Evolutionary conservation across 2,329 filamentous ascomycete genomes (phyloP).

Genomic region (Hawksworthiomyces lignivorus): DNA sequence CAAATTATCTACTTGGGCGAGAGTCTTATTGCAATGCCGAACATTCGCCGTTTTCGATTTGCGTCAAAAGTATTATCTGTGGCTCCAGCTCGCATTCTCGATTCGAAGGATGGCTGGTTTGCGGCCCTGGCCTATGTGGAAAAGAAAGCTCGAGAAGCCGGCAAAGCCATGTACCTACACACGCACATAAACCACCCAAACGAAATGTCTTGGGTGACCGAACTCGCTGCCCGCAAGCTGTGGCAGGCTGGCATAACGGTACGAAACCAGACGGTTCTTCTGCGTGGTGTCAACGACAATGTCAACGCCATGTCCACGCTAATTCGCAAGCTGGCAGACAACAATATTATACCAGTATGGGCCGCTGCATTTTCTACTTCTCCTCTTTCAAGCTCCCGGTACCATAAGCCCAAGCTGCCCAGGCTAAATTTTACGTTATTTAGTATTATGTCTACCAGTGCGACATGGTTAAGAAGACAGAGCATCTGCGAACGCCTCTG

Average conservation of each 20-base stretch:
- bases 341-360: constrained; percentile 48
- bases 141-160: constrained; percentile 39
- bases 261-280: constrained; percentile 52
- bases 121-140: constrained; percentile 43
- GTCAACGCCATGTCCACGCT: constrained; percentile 43
- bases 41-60: constrained; percentile 53
- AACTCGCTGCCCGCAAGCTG: constrained; percentile 41
- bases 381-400: not conserved
- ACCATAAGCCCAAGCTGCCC: too few relatives aligned
- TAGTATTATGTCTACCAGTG: constrained; percentile 59
- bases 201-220: constrained; percentile 54
- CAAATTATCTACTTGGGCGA: constrained; percentile 47
- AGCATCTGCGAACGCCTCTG: constrained; percentile 56
- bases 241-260: constrained; percentile 45
- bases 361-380: not conserved
- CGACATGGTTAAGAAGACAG: constrained; percentile 53
- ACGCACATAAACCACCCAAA: constrained; percentile 59
- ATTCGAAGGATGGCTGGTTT: constrained; percentile 45
- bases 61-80: constrained; percentile 56
- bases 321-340: constrained; percentile 46
- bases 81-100: constrained; percentile 45
- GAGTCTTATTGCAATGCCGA: constrained; percentile 46
- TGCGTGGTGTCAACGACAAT: constrained; percentile 52
- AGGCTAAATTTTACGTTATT: too few relatives aligned
- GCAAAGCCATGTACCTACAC: constrained; percentile 55